These are phyloP conservation scores for Flaveria trinervia DNA, from an alignment of 129 eudicot genomes.

Conservation along the genomic window DNA sequence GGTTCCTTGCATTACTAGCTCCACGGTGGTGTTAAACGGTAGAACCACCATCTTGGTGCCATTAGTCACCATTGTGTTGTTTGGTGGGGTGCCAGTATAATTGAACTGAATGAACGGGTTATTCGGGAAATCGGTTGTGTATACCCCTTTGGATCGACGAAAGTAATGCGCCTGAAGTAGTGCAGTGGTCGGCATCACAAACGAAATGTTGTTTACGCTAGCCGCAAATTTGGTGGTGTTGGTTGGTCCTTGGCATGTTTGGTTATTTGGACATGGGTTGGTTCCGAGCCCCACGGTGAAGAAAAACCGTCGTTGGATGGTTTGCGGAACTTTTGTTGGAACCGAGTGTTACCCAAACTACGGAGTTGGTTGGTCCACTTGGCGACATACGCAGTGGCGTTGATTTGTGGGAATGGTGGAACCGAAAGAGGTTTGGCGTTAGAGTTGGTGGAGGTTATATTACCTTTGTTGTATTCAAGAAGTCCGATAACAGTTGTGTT, in stretches of 20 bases:
- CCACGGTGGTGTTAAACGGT: conserved; percentile 59
- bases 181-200: conserved; percentile 57
- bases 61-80: conserved; percentile 52
- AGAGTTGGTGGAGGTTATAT: conserved; percentile 10
- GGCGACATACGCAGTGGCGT: conserved; percentile 55
- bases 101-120: conserved; percentile 48
- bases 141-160: conserved; percentile 44
- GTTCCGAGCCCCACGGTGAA: conserved; percentile 60
- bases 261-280: conserved; percentile 62
- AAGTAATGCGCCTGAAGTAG: conserved; percentile 52
- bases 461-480: conserved; percentile 34
- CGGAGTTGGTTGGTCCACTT: conserved; percentile 57
- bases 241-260: conserved; percentile 79
- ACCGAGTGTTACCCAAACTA: conserved; percentile 52
- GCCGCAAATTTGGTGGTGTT: conserved; percentile 59
- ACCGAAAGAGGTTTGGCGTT: conserved; percentile 35
- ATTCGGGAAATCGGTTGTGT: conserved; percentile 55
- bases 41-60: conserved; percentile 59
- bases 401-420: conserved; percentile 58
- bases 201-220: conserved; percentile 59
- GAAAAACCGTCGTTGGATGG: conserved; percentile 52
- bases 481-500: conserved; percentile 59
- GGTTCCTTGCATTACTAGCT: conserved; percentile 68
- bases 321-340: conserved; percentile 60
- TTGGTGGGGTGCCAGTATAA: conserved; percentile 70